Evolutionary conservation across 768 basidiomycete species (phyloP).

Genomic region (Lentinus brumalis): DNA sequence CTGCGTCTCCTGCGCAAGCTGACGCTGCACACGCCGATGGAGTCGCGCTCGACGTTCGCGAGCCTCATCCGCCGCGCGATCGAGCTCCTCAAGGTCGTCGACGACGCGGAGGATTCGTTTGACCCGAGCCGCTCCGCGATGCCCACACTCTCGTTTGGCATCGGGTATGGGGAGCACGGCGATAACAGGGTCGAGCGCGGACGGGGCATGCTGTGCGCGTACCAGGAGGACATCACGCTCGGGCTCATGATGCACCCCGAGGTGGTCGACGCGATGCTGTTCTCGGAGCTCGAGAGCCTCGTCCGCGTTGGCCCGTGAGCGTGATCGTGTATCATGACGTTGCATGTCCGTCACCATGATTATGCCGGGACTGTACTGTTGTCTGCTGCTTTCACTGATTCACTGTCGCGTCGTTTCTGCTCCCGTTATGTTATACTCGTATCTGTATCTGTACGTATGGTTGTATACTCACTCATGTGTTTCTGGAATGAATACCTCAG

Average conservation of each 20-base stretch:
- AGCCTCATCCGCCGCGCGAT: conserved; percentile 66
- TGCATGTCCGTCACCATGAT: background rate
- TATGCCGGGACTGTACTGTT: background rate
- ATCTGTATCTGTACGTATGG: conserved; percentile 13
- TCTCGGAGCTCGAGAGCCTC: conserved; percentile 78
- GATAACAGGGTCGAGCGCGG: conserved; percentile 70
- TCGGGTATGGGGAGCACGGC: conserved; percentile 78
- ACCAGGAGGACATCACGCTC: conserved; percentile 68
- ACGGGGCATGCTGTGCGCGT: conserved; percentile 71
- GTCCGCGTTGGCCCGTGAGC: conserved; percentile 58
- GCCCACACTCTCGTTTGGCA: conserved; percentile 76
- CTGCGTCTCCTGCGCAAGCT: conserved; percentile 71
- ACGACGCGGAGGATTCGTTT: conserved; percentile 74
- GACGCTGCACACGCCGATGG: conserved; percentile 49
- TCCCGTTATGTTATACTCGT: conserved; percentile 16
- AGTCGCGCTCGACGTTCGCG: conserved; percentile 53
- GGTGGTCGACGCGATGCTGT: conserved; percentile 68
- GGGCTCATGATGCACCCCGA: conserved; percentile 72
- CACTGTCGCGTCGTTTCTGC: conserved; percentile 6
- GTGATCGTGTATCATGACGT: background rate
- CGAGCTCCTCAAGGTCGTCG: conserved; percentile 78
- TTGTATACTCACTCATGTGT: conserved; percentile 8
- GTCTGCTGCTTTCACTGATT: conserved; percentile 7
- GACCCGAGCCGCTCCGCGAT: conserved; percentile 61
- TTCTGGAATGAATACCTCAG: background rate